Conservation (phyloP, 495 filamentous ascomycete species). For the Xylaria acuta region DNA sequence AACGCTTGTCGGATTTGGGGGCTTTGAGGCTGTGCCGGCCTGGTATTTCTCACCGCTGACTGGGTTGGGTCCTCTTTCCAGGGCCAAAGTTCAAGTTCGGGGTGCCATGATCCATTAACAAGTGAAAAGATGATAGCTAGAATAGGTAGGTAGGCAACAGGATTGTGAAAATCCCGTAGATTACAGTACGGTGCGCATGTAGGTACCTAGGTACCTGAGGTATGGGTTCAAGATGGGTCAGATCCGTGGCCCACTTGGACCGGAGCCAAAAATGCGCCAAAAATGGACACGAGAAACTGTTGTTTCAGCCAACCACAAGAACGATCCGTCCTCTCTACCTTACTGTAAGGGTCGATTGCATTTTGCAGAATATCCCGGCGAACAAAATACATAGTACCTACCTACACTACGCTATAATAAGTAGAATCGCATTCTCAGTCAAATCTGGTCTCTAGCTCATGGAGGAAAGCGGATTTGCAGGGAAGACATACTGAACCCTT, state of each 20-base stretch:
- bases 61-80: background rate
- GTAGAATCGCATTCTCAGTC: background rate
- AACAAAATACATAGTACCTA: background rate
- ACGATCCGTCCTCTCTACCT: constrained; percentile 16
- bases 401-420: constrained; percentile 13
- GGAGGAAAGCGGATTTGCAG: background rate
- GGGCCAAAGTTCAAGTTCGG: background rate
- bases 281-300: constrained; percentile 61
- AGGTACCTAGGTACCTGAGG: background rate
- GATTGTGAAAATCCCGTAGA: background rate
- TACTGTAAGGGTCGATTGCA: constrained; percentile 32
- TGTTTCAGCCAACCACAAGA: constrained; percentile 56
- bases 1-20: constrained; percentile 4
- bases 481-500: constrained; percentile 5
- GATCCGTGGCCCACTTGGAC: constrained; percentile 36
- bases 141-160: background rate
- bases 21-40: constrained; percentile 18
- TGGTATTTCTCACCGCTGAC: background rate
- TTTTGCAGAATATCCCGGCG: constrained; percentile 33
- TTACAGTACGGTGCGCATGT: background rate
- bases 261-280: constrained; percentile 41
- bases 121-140: background rate
- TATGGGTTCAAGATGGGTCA: constrained; percentile 29
- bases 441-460: background rate
- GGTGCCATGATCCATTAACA: background rate